phyloP scores from a whole-genome alignment of 2,329 filamentous ascomycete genomes.

The Sphaerostilbella broomeana region DNA sequence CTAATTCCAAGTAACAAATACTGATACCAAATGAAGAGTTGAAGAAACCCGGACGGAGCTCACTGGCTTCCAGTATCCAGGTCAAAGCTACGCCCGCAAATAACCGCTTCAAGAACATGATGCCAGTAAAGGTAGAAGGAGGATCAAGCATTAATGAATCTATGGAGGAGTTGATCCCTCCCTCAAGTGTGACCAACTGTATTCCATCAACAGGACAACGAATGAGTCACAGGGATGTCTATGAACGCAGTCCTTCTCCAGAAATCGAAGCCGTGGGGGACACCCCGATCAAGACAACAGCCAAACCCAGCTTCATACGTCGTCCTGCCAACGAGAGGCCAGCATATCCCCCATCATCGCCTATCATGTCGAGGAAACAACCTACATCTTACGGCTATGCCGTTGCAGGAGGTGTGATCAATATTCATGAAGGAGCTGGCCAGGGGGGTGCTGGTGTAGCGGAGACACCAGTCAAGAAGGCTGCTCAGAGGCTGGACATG shows the following conservation, averaged over 20 bases:
- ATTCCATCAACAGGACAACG: constrained; percentile 38
- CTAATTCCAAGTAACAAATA: background rate
- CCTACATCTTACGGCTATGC: constrained; percentile 14
- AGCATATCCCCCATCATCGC: constrained; percentile 32
- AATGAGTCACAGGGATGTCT: constrained; percentile 24
- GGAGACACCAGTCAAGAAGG: constrained; percentile 35
- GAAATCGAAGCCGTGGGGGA: constrained; percentile 24
- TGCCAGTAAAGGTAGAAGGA: constrained; percentile 28
- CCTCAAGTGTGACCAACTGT: constrained; percentile 31
- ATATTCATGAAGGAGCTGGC: constrained; percentile 11
- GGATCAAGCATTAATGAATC: constrained; percentile 18
- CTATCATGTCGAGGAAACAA: constrained; percentile 24
- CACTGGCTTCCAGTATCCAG: constrained; percentile 34
- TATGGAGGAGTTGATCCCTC: constrained; percentile 28
- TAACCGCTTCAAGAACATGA: constrained; percentile 46
- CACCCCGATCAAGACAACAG: constrained; percentile 25
- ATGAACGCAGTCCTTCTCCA: constrained; percentile 25
- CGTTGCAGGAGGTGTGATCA: constrained; percentile 13
- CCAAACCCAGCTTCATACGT: constrained; percentile 23
- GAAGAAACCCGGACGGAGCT: constrained; percentile 30
- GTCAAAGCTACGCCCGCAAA: constrained; percentile 54
- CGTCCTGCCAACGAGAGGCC: constrained; percentile 22
- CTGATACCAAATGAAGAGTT: background rate
- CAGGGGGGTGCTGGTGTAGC: constrained; percentile 21
- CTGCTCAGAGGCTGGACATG: constrained; percentile 16